These are phyloP conservation scores for Fraxinus xanthoxyloides DNA, from an alignment of 305 asterid genomes.

Conservation along the genomic window DNA sequence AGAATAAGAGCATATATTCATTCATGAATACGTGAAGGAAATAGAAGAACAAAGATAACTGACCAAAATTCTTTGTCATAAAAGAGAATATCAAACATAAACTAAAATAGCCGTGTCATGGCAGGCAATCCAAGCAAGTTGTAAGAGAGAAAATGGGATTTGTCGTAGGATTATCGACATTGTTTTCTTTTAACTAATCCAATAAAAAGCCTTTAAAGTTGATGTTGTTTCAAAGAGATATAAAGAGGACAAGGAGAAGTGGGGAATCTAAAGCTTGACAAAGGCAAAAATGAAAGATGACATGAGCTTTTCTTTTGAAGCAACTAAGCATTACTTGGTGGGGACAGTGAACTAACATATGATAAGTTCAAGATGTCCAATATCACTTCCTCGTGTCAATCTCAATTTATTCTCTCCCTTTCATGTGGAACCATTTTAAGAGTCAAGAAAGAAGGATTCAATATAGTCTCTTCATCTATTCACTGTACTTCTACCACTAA, in stretches of 20 bases:
- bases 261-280: constrained; percentile 62
- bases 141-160: constrained; percentile 16
- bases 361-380: constrained; percentile 41
- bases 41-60: neutral
- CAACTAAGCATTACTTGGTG: constrained; percentile 54
- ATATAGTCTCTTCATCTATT: constrained; percentile 27
- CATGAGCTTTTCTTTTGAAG: constrained; percentile 44
- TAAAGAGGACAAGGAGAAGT: constrained; percentile 40
- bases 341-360: constrained; percentile 49
- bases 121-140: constrained; percentile 37
- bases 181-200: constrained; percentile 37
- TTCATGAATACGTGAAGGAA: neutral
- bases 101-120: constrained; percentile 12
- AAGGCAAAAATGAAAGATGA: constrained; percentile 50
- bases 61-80: neutral
- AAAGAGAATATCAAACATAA: neutral
- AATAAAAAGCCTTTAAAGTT: constrained; percentile 39
- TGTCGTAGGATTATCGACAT: constrained; percentile 39
- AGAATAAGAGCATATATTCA: constrained; percentile 19
- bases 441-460: constrained; percentile 35
- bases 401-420: constrained; percentile 45
- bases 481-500: constrained; percentile 26
- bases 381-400: constrained; percentile 43
- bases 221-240: constrained; percentile 39
- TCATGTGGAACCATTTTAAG: constrained; percentile 39